Evolutionary conservation across 805 yeast genomes (phyloP).

Genomic region (Yarrowia divulgata): DNA sequence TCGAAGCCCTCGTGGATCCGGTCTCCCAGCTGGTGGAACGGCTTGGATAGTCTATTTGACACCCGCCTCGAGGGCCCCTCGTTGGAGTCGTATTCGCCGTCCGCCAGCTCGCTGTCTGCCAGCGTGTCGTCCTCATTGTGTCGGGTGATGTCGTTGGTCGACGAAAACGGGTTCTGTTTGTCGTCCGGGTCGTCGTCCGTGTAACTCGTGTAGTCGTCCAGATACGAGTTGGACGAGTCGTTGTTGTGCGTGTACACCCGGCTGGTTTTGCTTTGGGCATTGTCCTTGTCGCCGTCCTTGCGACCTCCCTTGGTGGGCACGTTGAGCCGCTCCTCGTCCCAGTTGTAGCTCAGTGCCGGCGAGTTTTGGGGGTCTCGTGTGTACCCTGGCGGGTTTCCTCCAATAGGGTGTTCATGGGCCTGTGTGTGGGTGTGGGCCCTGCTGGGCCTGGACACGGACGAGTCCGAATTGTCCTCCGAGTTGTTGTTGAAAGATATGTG

Average conservation of each 20-base stretch:
- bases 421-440: slow-evolving; percentile 25
- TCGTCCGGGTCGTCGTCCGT: slow-evolving; percentile 37
- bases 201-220: slow-evolving; percentile 34
- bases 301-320: slow-evolving; percentile 12
- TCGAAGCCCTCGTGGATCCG: slow-evolving; percentile 36
- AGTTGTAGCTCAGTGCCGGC: slow-evolving; percentile 35
- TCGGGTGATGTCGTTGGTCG: slow-evolving; percentile 29
- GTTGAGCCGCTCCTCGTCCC: slow-evolving; percentile 37
- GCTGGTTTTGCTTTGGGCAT: background rate
- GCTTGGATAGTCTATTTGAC: slow-evolving; percentile 26
- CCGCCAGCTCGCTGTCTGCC: slow-evolving; percentile 41
- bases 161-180: slow-evolving; percentile 29
- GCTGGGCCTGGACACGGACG: slow-evolving; percentile 29
- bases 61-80: slow-evolving; percentile 41
- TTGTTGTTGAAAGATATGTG: slow-evolving; percentile 34
- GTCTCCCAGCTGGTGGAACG: slow-evolving; percentile 39
- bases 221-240: slow-evolving; percentile 30
- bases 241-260: slow-evolving; percentile 27
- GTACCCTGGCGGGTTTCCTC: slow-evolving; percentile 29
- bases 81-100: slow-evolving; percentile 41
- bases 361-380: slow-evolving; percentile 11
- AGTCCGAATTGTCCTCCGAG: slow-evolving; percentile 35
- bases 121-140: slow-evolving; percentile 35
- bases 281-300: background rate
- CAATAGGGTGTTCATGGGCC: slow-evolving; percentile 27